Percentiles rank a stretch among this genome's conserved stretches.
Conservation (phyloP, 768 basidiomycete species). For the Amanita rubescens region DNA sequence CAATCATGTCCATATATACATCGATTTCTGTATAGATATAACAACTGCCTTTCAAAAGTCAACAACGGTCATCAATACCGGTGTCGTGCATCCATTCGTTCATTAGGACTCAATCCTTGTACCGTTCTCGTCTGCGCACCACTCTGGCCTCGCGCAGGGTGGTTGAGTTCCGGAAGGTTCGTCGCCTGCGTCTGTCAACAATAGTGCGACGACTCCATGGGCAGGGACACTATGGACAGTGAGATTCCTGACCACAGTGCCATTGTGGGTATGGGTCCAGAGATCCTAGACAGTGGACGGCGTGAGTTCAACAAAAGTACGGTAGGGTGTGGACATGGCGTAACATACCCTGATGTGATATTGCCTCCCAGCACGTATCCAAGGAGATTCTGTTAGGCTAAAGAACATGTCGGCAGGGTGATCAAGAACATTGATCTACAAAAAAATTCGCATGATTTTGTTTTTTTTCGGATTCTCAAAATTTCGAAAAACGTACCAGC, state of each 20-base stretch:
- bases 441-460: background rate
- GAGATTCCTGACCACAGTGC: constrained; percentile 55
- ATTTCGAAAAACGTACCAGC: constrained; percentile 35
- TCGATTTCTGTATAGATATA: too few relatives aligned
- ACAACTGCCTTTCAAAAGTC: too few relatives aligned
- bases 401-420: constrained; percentile 52
- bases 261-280: constrained; percentile 67
- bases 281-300: constrained; percentile 43
- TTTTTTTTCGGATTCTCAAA: too few relatives aligned
- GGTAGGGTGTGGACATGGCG: constrained; percentile 13
- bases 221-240: constrained; percentile 46
- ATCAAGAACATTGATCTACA: constrained; percentile 55
- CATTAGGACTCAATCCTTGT: constrained; percentile 25
- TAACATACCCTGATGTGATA: constrained; percentile 49
- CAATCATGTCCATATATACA: too few relatives aligned
- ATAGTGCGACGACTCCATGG: constrained; percentile 62
- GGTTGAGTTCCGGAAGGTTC: constrained; percentile 55
- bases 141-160: constrained; percentile 46
- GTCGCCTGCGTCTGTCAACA: constrained; percentile 59
- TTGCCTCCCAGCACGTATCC: constrained; percentile 60
- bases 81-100: background rate
- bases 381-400: constrained; percentile 60
- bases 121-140: constrained; percentile 57
- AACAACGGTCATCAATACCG: too few relatives aligned
- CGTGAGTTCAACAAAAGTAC: background rate